Evolutionary conservation across 2,329 filamentous ascomycete genomes (phyloP).

Genomic region (Monilinia fructicola): DNA sequence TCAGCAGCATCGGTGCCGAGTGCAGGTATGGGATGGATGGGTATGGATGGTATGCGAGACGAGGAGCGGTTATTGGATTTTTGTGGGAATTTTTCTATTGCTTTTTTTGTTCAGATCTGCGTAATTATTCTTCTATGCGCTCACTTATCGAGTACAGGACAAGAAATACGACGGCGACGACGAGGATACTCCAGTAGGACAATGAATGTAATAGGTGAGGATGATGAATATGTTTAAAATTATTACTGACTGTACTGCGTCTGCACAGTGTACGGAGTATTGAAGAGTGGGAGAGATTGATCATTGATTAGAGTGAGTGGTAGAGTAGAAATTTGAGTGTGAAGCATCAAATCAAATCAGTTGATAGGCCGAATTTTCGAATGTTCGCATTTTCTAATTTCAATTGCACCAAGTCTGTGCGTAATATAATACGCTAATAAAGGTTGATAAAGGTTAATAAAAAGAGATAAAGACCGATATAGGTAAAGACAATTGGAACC

Average conservation of each 20-base stretch:
- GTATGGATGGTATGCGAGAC: conserved; percentile 1
- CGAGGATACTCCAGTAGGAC: conserved; percentile 13
- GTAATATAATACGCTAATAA: background rate
- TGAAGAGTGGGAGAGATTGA: conserved; percentile 12
- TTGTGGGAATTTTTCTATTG: conserved; percentile 4
- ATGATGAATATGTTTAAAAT: background rate
- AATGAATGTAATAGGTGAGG: conserved; percentile 10
- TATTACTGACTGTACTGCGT: too few relatives aligned
- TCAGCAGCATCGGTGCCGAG: background rate
- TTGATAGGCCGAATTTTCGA: conserved; percentile 7
- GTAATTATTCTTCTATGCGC: background rate
- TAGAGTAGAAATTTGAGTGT: conserved; percentile 5
- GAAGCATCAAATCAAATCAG: background rate
- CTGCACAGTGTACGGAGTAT: too few relatives aligned
- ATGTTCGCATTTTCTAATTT: background rate
- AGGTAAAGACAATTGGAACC: too few relatives aligned
- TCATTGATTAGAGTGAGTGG: too few relatives aligned
- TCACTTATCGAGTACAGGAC: conserved; percentile 9
- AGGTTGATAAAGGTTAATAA: background rate
- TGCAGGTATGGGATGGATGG: too few relatives aligned
- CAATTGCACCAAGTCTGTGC: conserved; percentile 10
- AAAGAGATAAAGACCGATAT: background rate
- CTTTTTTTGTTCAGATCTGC: conserved; percentile 12
- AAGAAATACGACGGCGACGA: conserved; percentile 7
- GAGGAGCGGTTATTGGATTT: background rate